These are phyloP conservation scores for Cyberlindnera saturnus DNA, from an alignment of 805 yeast species.

Conservation along the genomic window DNA sequence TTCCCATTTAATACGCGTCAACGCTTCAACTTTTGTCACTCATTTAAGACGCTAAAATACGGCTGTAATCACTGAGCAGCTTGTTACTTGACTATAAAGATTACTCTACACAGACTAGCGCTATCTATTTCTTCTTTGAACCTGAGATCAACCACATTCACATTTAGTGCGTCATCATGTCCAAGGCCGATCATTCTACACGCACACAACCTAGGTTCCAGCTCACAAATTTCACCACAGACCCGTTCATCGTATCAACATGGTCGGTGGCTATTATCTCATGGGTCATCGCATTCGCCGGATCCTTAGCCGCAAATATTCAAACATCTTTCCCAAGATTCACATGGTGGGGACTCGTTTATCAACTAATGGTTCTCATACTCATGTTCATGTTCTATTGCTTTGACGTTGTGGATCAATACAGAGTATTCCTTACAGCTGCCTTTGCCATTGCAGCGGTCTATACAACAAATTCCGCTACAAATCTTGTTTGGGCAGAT, in stretches of 20 bases:
- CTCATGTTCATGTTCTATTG: conserved; percentile 48
- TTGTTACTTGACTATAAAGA: neutral
- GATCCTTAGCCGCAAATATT: conserved; percentile 57
- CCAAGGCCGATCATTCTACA: neutral
- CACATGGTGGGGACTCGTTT: conserved; percentile 96
- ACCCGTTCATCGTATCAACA: conserved; percentile 85
- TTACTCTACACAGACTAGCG: neutral
- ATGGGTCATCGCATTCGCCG: conserved; percentile 87
- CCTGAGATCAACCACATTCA: neutral
- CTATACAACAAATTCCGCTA: conserved; percentile 80
- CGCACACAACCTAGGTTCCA: conserved; percentile 2
- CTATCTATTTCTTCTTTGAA: neutral
- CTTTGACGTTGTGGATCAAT: conserved; percentile 59
- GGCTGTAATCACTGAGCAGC: no score
- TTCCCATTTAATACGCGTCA: neutral
- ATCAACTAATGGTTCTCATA: conserved; percentile 57
- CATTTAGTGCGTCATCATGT: neutral
- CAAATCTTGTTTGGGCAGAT: conserved; percentile 64
- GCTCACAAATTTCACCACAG: conserved; percentile 50
- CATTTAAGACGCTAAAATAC: no score
- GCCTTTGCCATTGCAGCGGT: conserved; percentile 62
- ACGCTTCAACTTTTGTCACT: no score
- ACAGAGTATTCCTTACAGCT: conserved; percentile 43
- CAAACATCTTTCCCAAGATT: conserved; percentile 61
- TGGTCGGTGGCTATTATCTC: conserved; percentile 66